Percentiles rank a stretch among this genome's conserved stretches.
Conservation (phyloP, 495 filamentous ascomycete genomes). For the Penicillium canariense region DNA sequence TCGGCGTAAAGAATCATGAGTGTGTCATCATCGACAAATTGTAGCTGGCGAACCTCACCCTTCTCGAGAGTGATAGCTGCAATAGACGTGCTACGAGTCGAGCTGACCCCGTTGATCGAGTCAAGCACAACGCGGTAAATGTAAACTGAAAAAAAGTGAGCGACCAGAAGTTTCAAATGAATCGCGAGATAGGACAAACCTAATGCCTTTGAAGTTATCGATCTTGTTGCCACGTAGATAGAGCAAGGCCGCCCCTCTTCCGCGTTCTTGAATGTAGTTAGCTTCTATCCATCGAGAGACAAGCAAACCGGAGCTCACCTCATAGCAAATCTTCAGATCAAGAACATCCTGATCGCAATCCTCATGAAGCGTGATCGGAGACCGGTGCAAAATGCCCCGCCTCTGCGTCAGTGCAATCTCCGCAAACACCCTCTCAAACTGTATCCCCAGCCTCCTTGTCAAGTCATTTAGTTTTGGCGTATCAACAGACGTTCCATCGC, state of each 20-base stretch:
- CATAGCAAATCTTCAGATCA: constrained; percentile 38
- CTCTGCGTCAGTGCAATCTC: constrained; percentile 58
- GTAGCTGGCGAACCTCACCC: constrained; percentile 49
- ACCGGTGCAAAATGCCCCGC: constrained; percentile 54
- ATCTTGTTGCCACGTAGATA: constrained; percentile 39
- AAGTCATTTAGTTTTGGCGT: constrained; percentile 54
- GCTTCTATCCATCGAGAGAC: not conserved
- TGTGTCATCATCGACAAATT: constrained; percentile 55
- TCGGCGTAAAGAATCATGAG: constrained; percentile 50
- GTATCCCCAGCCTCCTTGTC: constrained; percentile 46
- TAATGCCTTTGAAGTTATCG: constrained; percentile 30
- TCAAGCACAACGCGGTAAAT: constrained; percentile 49
- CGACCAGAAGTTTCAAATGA: not conserved
- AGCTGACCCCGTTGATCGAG: constrained; percentile 56
- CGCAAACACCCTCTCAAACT: constrained; percentile 55
- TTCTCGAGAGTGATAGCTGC: constrained; percentile 41
- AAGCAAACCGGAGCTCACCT: constrained; percentile 20
- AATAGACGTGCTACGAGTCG: constrained; percentile 40
- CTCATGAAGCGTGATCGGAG: constrained; percentile 42
- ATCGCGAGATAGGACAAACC: constrained; percentile 21
- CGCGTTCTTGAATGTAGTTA: constrained; percentile 15
- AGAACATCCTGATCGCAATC: constrained; percentile 39
- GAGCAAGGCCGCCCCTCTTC: constrained; percentile 29
- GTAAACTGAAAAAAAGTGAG: constrained; percentile 35
- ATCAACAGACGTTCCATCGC: constrained; percentile 26